These are phyloP conservation scores for Neonectria coccinea DNA, from an alignment of 2,329 filamentous ascomycete species.

Conservation along the genomic window DNA sequence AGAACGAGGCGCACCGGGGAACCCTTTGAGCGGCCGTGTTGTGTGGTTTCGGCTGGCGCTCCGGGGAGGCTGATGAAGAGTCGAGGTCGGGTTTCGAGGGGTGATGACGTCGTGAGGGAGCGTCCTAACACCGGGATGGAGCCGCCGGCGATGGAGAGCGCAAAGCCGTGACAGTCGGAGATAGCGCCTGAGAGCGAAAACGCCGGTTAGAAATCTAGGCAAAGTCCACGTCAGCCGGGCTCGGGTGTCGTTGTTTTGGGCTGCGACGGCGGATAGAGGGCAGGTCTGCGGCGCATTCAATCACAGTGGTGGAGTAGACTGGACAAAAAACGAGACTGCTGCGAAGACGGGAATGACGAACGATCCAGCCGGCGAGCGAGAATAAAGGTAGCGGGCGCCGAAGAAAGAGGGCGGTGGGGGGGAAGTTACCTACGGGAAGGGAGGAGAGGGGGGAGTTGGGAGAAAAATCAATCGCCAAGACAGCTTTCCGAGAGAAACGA, in stretches of 20 bases:
- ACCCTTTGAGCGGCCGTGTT: conserved; percentile 64
- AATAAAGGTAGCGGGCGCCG: conserved; percentile 19
- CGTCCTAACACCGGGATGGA: conserved; percentile 43
- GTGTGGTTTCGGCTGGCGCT: conserved; percentile 51
- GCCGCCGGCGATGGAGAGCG: conserved; percentile 38
- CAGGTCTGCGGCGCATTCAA: conserved; percentile 40
- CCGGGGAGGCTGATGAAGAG: conserved; percentile 40
- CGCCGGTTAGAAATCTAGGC: conserved; percentile 37
- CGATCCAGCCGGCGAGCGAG: conserved; percentile 22
- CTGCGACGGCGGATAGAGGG: conserved; percentile 28
- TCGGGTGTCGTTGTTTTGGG: conserved; percentile 28
- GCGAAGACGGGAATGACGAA: conserved; percentile 28
- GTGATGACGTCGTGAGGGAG: conserved; percentile 45
- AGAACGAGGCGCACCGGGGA: conserved; percentile 58
- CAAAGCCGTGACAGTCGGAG: conserved; percentile 38
- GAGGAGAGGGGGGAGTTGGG: conserved; percentile 25
- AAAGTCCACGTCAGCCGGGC: conserved; percentile 40
- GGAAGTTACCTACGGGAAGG: conserved; percentile 35
- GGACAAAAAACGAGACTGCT: conserved; percentile 34
- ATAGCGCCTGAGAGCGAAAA: conserved; percentile 38
- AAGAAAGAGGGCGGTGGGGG: conserved; percentile 12
- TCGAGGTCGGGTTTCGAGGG: conserved; percentile 33
- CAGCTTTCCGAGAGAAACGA: conserved; percentile 39
- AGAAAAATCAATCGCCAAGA: conserved; percentile 39
- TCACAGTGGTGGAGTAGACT: conserved; percentile 22